These are phyloP conservation scores for Cyclotella choctawhatcheeana DNA, from an alignment of 108 stramenopile species.

Conservation along the genomic window DNA sequence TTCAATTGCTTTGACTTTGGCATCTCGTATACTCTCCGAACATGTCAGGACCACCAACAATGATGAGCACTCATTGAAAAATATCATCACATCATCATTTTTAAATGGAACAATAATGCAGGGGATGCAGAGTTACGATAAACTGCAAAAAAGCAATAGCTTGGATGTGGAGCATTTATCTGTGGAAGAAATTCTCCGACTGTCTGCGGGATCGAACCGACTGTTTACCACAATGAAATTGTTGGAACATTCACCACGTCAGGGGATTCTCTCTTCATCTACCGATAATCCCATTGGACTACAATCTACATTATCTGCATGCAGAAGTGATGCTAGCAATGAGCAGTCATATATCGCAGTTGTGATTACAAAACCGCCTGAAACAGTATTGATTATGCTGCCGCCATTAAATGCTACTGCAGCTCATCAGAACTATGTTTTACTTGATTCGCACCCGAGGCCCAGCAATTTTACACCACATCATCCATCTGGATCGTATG, in stretches of 20 bases:
- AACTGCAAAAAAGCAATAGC: background rate
- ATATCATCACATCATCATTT: constrained; percentile 42
- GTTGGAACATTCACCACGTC: constrained; percentile 57
- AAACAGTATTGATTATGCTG: constrained; percentile 71
- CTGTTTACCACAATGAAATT: constrained; percentile 35
- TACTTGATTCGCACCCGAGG: constrained; percentile 87
- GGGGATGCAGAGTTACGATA: constrained; percentile 57
- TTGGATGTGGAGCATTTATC: constrained; percentile 68
- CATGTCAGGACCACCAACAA: constrained; percentile 13
- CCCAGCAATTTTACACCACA: constrained; percentile 54
- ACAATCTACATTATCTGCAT: constrained; percentile 42
- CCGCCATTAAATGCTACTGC: constrained; percentile 36
- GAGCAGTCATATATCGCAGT: constrained; percentile 53
- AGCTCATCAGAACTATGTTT: constrained; percentile 28
- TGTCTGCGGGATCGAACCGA: background rate
- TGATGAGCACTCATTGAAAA: background rate
- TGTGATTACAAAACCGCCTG: constrained; percentile 83
- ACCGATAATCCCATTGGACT: constrained; percentile 62
- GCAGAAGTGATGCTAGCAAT: constrained; percentile 30
- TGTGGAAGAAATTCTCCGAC: constrained; percentile 71
- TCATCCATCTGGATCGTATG: constrained; percentile 61
- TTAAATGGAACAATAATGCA: constrained; percentile 47
- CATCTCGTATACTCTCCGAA: constrained; percentile 33
- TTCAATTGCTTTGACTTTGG: constrained; percentile 74
- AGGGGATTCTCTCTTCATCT: constrained; percentile 64